Evolutionary conservation across 805 yeast species (phyloP).

Genomic region (Vanderwaltozyma polyspora): DNA sequence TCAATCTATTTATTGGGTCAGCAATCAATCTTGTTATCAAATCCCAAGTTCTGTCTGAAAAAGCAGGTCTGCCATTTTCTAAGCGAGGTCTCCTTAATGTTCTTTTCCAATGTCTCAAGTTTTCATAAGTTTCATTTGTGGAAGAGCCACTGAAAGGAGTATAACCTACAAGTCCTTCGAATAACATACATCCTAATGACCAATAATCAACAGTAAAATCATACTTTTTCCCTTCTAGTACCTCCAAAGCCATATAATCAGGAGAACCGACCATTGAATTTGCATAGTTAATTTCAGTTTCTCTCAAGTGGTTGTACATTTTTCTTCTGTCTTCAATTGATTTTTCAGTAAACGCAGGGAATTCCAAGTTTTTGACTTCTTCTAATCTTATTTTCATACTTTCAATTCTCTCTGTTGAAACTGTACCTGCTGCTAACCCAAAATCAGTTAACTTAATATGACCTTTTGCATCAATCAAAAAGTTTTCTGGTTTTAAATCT

Average conservation of each 20-base stretch:
- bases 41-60: constrained; percentile 95
- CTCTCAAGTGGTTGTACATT: constrained; percentile 69
- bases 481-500: constrained; percentile 91
- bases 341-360: constrained; percentile 51
- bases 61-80: constrained; percentile 82
- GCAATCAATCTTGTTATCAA: constrained; percentile 71
- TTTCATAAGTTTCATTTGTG: constrained; percentile 89
- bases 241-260: constrained; percentile 98
- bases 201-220: constrained; percentile 97
- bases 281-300: constrained; percentile 71
- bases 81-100: constrained; percentile 82
- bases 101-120: constrained; percentile 85
- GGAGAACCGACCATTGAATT: constrained; percentile 97
- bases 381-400: constrained; percentile 67
- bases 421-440: constrained; percentile 94
- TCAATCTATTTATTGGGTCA: constrained; percentile 61
- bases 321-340: constrained; percentile 80
- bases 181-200: constrained; percentile 96
- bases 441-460: constrained; percentile 78
- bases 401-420: constrained; percentile 85
- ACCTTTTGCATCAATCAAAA: constrained; percentile 65
- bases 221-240: constrained; percentile 83
- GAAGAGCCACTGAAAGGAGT: constrained; percentile 94
- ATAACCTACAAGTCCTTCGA: constrained; percentile 91
- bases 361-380: constrained; percentile 65